These are phyloP conservation scores for Yarrowia phangngaensis DNA, from an alignment of 805 yeast genomes.

Conservation along the genomic window DNA sequence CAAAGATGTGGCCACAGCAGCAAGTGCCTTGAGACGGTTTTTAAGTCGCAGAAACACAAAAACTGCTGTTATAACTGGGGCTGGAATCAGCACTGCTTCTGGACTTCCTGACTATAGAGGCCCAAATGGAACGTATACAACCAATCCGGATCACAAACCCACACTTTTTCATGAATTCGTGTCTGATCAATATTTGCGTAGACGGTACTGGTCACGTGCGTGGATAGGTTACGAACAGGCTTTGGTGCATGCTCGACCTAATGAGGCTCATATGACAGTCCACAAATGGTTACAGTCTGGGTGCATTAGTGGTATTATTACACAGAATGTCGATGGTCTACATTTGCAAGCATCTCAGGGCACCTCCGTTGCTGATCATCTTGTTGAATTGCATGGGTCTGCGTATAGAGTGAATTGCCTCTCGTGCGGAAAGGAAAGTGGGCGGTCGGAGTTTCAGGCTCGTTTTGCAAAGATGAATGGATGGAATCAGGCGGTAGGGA, in stretches of 20 bases:
- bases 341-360: not conserved
- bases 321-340: slow-evolving; percentile 20
- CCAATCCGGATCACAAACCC: slow-evolving; percentile 23
- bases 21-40: slow-evolving; percentile 2
- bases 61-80: slow-evolving; percentile 54
- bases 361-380: too few species aligned
- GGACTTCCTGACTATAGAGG: slow-evolving; percentile 79
- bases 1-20: not conserved
- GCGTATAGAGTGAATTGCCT: slow-evolving; percentile 17
- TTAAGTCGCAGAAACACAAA: not conserved
- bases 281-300: not conserved
- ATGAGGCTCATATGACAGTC: slow-evolving; percentile 1
- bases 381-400: slow-evolving; percentile 17
- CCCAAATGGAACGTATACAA: slow-evolving; percentile 12
- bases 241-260: slow-evolving; percentile 6
- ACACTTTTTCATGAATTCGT: slow-evolving; percentile 24
- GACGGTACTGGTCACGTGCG: slow-evolving; percentile 25
- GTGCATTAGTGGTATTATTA: not conserved
- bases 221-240: slow-evolving; percentile 24
- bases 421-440: not conserved
- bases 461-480: not conserved
- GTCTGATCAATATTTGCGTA: not conserved
- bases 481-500: not conserved
- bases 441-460: not conserved
- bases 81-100: slow-evolving; percentile 89